phyloP scores from a whole-genome alignment of 768 basidiomycete genomes.

The Hygrocybe coccinea region DNA sequence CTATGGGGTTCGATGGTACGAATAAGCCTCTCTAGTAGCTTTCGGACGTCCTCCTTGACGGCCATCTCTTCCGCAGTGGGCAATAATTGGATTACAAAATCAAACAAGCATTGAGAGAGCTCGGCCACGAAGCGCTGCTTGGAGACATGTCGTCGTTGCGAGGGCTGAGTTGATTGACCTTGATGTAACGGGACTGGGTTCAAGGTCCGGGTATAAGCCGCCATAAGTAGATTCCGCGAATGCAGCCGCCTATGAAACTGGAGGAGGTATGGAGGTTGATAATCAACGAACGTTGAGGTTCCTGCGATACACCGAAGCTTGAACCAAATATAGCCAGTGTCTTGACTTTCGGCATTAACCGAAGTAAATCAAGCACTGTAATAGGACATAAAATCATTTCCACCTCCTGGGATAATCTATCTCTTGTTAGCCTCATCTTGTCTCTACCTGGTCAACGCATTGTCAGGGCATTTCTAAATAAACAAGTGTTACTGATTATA shows the following conservation, averaged over 20 bases:
- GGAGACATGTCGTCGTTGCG: slow-evolving; percentile 39
- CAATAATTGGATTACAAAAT: slow-evolving; percentile 89
- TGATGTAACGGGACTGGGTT: slow-evolving; percentile 35
- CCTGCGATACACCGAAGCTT: not conserved
- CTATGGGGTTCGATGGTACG: slow-evolving; percentile 91
- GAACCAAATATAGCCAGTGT: not conserved
- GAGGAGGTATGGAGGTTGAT: not conserved
- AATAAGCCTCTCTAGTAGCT: slow-evolving; percentile 91
- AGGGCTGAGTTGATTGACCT: slow-evolving; percentile 14
- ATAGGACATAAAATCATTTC: no score
- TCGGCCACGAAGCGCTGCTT: slow-evolving; percentile 69
- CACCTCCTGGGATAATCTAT: no score
- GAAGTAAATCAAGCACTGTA: no score
- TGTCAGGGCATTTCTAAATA: no score
- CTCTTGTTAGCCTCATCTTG: no score
- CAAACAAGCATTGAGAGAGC: slow-evolving; percentile 86
- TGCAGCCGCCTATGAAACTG: not conserved
- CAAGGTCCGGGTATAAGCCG: slow-evolving; percentile 38
- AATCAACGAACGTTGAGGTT: not conserved
- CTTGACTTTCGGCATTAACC: not conserved
- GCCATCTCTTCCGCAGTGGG: slow-evolving; percentile 87
- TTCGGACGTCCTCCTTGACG: slow-evolving; percentile 94
- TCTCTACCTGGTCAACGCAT: no score
- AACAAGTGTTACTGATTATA: no score
- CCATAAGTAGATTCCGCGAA: slow-evolving; percentile 21